Evolutionary conservation across 1,284 basidiomycete genomes (phyloP), one percentile per base, ranked within the genome.

Genomic region (Puccinia polysora): DNA sequence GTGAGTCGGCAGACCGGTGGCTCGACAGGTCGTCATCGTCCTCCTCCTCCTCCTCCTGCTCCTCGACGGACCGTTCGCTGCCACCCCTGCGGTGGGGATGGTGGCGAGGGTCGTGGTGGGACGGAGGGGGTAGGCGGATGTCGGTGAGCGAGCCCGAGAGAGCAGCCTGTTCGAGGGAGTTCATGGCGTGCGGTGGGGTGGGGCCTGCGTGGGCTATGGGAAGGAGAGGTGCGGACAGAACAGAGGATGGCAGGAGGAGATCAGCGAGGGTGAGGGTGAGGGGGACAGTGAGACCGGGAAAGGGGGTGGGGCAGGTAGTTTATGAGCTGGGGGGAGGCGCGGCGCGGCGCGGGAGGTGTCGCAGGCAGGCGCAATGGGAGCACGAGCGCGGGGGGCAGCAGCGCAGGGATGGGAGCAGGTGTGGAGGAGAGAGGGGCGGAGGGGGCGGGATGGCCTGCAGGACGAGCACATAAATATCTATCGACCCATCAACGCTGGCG

Each of bases 141-240:
- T 25, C 32, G n/a, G 69, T 71, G 14, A 71, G 47, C 5, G 49
- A 30, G 18, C 69, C 69, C 15, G 69, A 71, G 1, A 71, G 50
- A 30, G 69, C 69, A 20, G 69, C 69, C 23, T 71, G 69, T 53
- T 71, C 69, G 15, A 71, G 59, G 34, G 59, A 43, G 34, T 45
- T 45, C 67, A 70, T 70, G 30, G 15, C 1, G 12, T 8, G n/a
- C n/a, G n/a, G n/a, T n/a, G n/a, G n/a, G n/a, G n/a, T n/a, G n/a
- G n/a, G n/a, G n/a, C n/a, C n/a, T n/a, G n/a, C n/a, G n/a, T n/a
- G n/a, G n/a, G n/a, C n/a, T n/a, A n/a, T n/a, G n/a, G n/a, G n/a
- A n/a, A n/a, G n/a, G n/a, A n/a, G n/a, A n/a, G n/a, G n/a, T n/a
- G n/a, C n/a, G n/a, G n/a, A n/a, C n/a, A n/a, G n/a, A n/a, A n/a